A percentile compares a stretch with the other conserved stretches of the same genome.
Evolutionary conservation across 2,329 filamentous ascomycete genomes (phyloP).

Genomic region (Claviceps fusiformis): DNA sequence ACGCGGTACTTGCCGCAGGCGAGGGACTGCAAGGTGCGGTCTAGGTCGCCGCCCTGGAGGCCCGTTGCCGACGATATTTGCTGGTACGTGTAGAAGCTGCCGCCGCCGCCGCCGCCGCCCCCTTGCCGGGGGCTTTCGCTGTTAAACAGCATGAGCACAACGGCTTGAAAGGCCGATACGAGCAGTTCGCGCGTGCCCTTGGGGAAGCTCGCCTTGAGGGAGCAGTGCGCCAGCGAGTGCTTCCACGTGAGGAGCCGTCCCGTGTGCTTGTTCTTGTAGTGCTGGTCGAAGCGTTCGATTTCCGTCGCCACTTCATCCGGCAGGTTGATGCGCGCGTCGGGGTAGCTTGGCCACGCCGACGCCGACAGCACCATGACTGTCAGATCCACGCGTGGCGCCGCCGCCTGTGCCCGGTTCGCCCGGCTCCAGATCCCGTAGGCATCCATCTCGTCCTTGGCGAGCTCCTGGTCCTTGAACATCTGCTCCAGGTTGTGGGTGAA

Average conservation of each 20-base stretch:
- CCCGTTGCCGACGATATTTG: constrained; percentile 64
- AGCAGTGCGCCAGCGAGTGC: constrained; percentile 81
- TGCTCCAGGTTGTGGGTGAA: constrained; percentile 97
- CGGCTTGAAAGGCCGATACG: constrained; percentile 83
- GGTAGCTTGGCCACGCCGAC: constrained; percentile 85
- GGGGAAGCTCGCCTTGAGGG: constrained; percentile 67
- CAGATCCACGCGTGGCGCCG: constrained; percentile 44
- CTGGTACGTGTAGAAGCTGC: constrained; percentile 56
- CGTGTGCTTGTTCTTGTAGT: constrained; percentile 82
- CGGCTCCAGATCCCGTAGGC: constrained; percentile 62
- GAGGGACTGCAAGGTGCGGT: constrained; percentile 84
- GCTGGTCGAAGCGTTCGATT: constrained; percentile 66
- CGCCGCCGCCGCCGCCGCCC: too few relatives aligned
- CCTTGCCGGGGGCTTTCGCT: constrained; percentile 40
- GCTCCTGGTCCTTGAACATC: constrained; percentile 98
- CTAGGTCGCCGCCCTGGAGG: constrained; percentile 63
- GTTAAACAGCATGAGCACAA: constrained; percentile 86
- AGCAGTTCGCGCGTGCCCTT: constrained; percentile 76
- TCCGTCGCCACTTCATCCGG: constrained; percentile 64
- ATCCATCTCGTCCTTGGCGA: constrained; percentile 85
- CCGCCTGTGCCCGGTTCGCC: constrained; percentile 30
- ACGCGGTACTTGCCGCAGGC: constrained; percentile 83
- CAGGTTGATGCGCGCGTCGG: constrained; percentile 57
- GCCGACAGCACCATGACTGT: constrained; percentile 84
- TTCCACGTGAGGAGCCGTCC: constrained; percentile 85